A percentile compares a stretch with the other conserved stretches of the same genome.
phyloP scores from a whole-genome alignment of 345 rosid species.

The Murraya paniculata region DNA sequence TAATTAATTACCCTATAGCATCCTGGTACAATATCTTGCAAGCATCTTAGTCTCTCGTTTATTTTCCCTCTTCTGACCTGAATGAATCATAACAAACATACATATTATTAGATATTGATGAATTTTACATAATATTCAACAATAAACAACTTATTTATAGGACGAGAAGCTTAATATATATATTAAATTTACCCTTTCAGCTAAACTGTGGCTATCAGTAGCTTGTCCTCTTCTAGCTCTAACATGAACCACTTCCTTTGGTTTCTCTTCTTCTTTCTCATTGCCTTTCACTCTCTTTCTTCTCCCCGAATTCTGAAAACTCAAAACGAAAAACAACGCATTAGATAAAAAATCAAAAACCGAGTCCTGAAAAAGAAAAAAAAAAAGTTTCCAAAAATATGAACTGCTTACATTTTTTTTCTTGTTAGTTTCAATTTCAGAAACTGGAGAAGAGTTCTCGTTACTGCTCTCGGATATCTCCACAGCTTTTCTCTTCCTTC shows the following conservation, averaged over 20 bases:
- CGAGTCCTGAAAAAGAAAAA: not conserved
- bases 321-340: not conserved
- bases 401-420: conserved; percentile 37
- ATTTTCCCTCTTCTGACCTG: conserved; percentile 82
- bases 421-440: conserved; percentile 23
- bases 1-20: conserved; percentile 57
- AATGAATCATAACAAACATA: conserved; percentile 18
- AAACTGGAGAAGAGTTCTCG: conserved; percentile 32
- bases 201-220: conserved; percentile 90
- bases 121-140: not conserved
- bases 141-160: no score
- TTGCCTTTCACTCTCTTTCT: conserved; percentile 48
- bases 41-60: conserved; percentile 64
- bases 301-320: conserved; percentile 37
- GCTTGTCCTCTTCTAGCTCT: conserved; percentile 98
- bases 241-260: conserved; percentile 78
- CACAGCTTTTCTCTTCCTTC: conserved; percentile 38
- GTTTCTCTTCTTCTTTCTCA: conserved; percentile 40
- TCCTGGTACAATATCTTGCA: conserved; percentile 86
- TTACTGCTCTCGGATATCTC: conserved; percentile 36
- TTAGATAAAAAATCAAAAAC: not conserved
- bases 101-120: not conserved
- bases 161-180: not conserved
- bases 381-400: not conserved
- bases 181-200: conserved; percentile 62